These are phyloP conservation scores for Fusarium subglutinans DNA, from an alignment of 2,329 filamentous ascomycete species.

Conservation along the genomic window DNA sequence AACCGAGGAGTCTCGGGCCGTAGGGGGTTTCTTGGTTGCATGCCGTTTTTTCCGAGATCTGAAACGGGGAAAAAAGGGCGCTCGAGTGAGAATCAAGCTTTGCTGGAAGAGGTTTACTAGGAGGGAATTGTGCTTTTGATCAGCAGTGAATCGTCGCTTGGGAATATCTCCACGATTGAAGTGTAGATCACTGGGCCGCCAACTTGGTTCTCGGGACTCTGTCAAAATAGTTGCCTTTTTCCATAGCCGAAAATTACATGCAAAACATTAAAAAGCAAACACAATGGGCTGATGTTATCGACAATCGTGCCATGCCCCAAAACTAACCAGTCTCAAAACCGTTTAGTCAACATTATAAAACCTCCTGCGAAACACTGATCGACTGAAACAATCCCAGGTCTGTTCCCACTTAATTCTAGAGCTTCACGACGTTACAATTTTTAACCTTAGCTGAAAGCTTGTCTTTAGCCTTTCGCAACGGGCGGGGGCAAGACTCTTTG, in stretches of 20 bases:
- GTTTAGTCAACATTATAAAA: neutral
- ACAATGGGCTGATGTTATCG: neutral
- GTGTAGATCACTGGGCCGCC: neutral
- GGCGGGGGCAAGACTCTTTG: neutral
- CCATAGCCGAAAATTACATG: neutral
- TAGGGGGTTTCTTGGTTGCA: neutral
- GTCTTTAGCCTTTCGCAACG: neutral
- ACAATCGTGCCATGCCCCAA: neutral
- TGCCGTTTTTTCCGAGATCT: neutral
- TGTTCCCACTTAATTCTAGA: neutral
- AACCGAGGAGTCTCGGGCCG: neutral
- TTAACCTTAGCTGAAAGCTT: neutral
- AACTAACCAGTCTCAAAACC: neutral
- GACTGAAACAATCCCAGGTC: neutral
- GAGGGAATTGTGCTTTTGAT: neutral
- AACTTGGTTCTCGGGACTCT: neutral
- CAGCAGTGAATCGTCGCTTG: neutral
- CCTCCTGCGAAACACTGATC: neutral
- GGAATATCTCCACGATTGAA: neutral
- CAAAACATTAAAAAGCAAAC: neutral
- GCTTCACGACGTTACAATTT: neutral
- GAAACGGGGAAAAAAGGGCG: neutral
- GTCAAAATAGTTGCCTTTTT: too few species aligned
- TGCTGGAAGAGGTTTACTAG: neutral
- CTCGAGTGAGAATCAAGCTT: neutral